phyloP scores from a whole-genome alignment of 345 rosid genomes.

The Bruguiera sexangula region DNA sequence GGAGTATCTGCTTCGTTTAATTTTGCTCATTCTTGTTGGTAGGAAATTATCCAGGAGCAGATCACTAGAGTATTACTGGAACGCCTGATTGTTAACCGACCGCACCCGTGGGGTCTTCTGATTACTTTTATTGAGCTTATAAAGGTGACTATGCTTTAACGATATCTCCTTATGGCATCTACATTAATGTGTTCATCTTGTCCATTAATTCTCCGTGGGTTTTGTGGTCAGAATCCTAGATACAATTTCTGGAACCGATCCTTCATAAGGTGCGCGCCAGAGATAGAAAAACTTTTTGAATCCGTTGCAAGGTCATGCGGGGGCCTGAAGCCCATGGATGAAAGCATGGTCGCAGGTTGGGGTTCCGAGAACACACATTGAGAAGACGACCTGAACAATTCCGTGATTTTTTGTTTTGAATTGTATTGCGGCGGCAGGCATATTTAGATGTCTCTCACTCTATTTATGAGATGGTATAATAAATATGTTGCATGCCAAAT shows the following conservation, averaged over 20 bases:
- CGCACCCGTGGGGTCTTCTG: constrained; percentile 99
- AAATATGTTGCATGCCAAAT: no score
- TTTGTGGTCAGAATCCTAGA: constrained; percentile 59
- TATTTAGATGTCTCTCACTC: no score
- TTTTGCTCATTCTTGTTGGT: constrained; percentile 2
- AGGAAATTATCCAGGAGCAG: constrained; percentile 98
- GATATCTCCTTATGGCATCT: background rate
- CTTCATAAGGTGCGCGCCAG: constrained; percentile 81
- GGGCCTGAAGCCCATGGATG: constrained; percentile 72
- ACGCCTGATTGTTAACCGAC: constrained; percentile 87
- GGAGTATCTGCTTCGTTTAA: background rate
- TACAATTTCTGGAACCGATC: constrained; percentile 79
- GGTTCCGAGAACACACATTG: constrained; percentile 35
- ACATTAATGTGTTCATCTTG: no score
- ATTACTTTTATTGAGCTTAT: constrained; percentile 97
- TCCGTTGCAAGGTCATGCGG: constrained; percentile 84
- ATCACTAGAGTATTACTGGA: constrained; percentile 92
- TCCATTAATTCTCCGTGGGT: background rate
- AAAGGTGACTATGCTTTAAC: constrained; percentile 39
- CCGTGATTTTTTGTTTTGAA: no score
- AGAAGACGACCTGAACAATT: background rate
- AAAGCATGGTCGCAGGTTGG: constrained; percentile 74
- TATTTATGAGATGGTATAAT: no score
- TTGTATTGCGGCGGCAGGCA: no score
- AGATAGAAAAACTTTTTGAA: constrained; percentile 84